These are phyloP conservation scores for Plantago lanceolata DNA, from an alignment of 305 asterid genomes.

Conservation along the genomic window DNA sequence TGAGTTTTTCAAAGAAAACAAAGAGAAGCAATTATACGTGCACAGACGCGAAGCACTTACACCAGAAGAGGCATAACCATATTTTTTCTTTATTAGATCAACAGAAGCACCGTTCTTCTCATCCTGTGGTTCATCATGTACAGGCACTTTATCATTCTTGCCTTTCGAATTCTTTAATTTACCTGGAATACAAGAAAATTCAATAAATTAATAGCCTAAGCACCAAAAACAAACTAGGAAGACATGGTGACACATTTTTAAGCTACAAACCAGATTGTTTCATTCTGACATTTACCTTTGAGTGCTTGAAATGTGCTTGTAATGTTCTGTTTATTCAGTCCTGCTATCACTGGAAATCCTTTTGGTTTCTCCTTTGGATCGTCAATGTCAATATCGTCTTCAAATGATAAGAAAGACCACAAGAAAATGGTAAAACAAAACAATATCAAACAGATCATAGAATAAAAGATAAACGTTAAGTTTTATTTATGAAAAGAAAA, in stretches of 20 bases:
- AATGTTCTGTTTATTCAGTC: constrained; percentile 61
- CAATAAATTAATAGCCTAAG: neutral
- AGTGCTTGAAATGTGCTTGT: constrained; percentile 69
- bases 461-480: neutral
- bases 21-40: neutral
- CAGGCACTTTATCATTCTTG: constrained; percentile 51
- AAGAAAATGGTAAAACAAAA: neutral
- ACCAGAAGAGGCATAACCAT: constrained; percentile 60
- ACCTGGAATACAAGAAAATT: constrained; percentile 35
- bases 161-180: constrained; percentile 49
- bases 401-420: constrained; percentile 7
- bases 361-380: constrained; percentile 66
- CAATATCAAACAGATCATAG: neutral
- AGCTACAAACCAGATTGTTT: neutral
- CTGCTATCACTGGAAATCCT: constrained; percentile 60
- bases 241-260: neutral
- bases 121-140: constrained; percentile 46
- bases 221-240: neutral
- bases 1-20: neutral
- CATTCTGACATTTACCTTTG: constrained; percentile 41
- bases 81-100: constrained; percentile 83
- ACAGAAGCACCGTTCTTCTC: constrained; percentile 50
- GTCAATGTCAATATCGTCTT: constrained; percentile 82
- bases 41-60: constrained; percentile 43
- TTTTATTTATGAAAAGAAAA: neutral